Percentiles rank a stretch among this genome's conserved stretches.
Conservation (phyloP, 768 basidiomycete species). For the Lepiota subincarnata region DNA sequence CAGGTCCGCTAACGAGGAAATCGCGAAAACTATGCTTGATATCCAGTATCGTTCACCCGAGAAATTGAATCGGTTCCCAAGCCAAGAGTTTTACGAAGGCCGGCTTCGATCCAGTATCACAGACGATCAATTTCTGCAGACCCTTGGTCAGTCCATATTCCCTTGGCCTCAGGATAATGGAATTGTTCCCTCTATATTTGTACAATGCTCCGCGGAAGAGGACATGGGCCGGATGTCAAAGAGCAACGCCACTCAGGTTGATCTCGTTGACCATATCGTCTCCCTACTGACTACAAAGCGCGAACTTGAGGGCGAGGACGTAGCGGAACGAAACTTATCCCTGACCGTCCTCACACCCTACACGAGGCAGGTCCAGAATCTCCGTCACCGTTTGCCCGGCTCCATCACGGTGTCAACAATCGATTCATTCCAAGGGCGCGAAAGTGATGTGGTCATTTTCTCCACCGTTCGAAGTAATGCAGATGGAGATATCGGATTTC, state of each 20-base stretch:
- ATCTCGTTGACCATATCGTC: conserved; percentile 45
- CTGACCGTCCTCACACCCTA: conserved; percentile 59
- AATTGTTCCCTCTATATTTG: conserved; percentile 51
- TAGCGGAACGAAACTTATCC: conserved; percentile 20
- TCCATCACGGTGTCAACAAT: conserved; percentile 43
- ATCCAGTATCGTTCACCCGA: conserved; percentile 65
- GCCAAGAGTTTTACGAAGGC: conserved; percentile 58
- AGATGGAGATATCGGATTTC: conserved; percentile 59
- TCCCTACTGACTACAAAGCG: conserved; percentile 31
- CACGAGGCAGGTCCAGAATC: conserved; percentile 47
- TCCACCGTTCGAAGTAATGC: conserved; percentile 60
- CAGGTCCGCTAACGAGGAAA: conserved; percentile 24
- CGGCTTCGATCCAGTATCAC: conserved; percentile 44
- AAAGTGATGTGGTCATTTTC: conserved; percentile 64
- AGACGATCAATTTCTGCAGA: conserved; percentile 30
- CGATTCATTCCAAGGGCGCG: conserved; percentile 66
- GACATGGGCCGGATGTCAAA: conserved; percentile 57
- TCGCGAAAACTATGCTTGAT: conserved; percentile 60
- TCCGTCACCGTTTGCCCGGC: conserved; percentile 38
- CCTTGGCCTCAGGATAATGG: conserved; percentile 50
- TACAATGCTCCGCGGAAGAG: conserved; percentile 56
- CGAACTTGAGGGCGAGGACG: conserved; percentile 10
- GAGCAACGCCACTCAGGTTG: conserved; percentile 56
- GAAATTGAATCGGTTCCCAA: conserved; percentile 58
- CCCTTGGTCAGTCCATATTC: conserved; percentile 40